A percentile compares a stretch with the other conserved stretches of the same genome.
Evolutionary conservation across 2,329 filamentous ascomycete genomes (phyloP).

Genomic region (Xylariaceae sp.): DNA sequence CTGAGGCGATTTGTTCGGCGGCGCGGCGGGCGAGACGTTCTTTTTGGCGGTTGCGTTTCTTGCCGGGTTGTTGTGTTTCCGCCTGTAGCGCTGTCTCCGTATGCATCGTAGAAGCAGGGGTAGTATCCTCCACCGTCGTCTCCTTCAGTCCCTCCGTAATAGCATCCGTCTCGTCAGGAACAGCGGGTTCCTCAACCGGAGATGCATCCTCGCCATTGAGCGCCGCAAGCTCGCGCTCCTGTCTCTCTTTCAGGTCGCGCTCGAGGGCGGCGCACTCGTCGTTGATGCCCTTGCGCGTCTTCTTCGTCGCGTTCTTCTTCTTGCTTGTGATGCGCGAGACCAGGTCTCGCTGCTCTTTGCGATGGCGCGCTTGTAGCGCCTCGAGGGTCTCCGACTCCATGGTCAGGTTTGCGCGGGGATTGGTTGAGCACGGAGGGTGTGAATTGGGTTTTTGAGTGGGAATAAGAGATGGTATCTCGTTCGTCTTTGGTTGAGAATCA

Average conservation of each 20-base stretch:
- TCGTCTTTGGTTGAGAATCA: too few species aligned
- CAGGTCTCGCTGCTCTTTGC: slow-evolving; percentile 83
- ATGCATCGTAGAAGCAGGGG: too few species aligned
- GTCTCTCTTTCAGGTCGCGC: slow-evolving; percentile 58
- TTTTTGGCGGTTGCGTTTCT: slow-evolving; percentile 87
- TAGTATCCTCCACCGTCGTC: slow-evolving; percentile 7
- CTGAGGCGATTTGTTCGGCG: slow-evolving; percentile 71
- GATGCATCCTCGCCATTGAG: slow-evolving; percentile 32
- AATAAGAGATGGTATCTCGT: too few species aligned
- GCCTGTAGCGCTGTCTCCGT: too few species aligned
- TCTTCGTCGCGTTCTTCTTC: slow-evolving; percentile 95
- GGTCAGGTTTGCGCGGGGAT: background rate
- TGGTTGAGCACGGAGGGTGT: background rate
- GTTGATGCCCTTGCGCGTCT: slow-evolving; percentile 69
- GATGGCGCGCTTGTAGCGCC: slow-evolving; percentile 70
- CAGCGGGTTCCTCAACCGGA: slow-evolving; percentile 8
- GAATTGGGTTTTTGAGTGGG: background rate
- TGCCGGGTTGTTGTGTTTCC: slow-evolving; percentile 31
- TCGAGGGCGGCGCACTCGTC: slow-evolving; percentile 71
- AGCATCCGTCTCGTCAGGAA: slow-evolving; percentile 1
- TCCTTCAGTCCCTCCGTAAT: slow-evolving; percentile 21
- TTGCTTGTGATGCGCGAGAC: slow-evolving; percentile 84
- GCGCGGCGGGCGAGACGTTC: slow-evolving; percentile 84
- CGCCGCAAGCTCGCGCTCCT: slow-evolving; percentile 54
- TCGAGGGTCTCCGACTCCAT: slow-evolving; percentile 59